Conservation (phyloP, 768 basidiomycete genomes). For the Candolleomyces eurysporus region DNA sequence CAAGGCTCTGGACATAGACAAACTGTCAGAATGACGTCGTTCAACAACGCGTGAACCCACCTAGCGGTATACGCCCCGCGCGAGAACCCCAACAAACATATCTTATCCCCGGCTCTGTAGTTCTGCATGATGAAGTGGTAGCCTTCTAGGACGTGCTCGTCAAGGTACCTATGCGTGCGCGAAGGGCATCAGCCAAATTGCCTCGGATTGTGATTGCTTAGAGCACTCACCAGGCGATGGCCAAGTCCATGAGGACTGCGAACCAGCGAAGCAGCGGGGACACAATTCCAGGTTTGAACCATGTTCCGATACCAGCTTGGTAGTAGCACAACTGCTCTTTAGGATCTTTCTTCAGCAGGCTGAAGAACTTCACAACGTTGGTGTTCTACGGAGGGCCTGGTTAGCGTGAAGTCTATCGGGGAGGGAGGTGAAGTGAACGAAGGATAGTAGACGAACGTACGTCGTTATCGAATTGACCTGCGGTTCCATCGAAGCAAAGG, state of each 20-base stretch:
- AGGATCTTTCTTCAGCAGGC: conserved; percentile 61
- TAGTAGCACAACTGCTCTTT: conserved; percentile 66
- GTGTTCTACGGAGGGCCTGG: conserved; percentile 42
- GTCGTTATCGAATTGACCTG: conserved; percentile 44
- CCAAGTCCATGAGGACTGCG: conserved; percentile 64
- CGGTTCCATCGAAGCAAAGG: conserved; percentile 72
- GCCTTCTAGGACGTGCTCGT: conserved; percentile 69
- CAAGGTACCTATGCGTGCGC: conserved; percentile 52
- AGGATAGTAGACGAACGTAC: conserved; percentile 29
- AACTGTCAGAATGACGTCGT: neutral
- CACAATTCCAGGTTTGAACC: conserved; percentile 62
- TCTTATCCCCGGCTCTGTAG: conserved; percentile 67
- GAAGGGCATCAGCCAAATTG: no score
- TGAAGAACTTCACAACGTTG: conserved; percentile 70
- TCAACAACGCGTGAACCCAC: conserved; percentile 26
- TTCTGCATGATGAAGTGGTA: conserved; percentile 81
- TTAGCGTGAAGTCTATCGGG: neutral
- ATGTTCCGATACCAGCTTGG: conserved; percentile 58
- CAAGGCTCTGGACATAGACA: conserved; percentile 51
- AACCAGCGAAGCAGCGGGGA: conserved; percentile 56
- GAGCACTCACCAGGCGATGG: conserved; percentile 63
- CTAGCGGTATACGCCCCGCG: conserved; percentile 49
- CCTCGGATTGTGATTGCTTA: neutral
- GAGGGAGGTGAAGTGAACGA: no score
- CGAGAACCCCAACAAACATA: conserved; percentile 81